Conservation (phyloP, 2,329 filamentous ascomycete genomes). For the Exutisphaerella laricina region DNA sequence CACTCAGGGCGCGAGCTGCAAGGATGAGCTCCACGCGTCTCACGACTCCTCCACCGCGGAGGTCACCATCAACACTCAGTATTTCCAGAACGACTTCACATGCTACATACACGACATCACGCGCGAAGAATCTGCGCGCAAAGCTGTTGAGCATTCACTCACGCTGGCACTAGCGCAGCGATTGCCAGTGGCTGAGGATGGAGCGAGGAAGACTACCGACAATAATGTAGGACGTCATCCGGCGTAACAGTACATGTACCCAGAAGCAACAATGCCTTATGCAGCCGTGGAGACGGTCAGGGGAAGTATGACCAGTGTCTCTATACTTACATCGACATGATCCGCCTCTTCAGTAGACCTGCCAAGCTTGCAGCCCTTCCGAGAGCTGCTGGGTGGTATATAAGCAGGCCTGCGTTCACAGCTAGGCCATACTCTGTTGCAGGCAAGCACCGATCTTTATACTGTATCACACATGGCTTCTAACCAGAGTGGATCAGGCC, state of each 20-base stretch:
- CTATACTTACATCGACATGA: conserved; percentile 1
- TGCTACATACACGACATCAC: no score
- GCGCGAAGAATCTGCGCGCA: no score
- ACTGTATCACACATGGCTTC: background rate
- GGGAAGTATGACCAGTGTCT: background rate
- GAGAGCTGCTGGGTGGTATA: conserved; percentile 1
- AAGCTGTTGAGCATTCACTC: no score
- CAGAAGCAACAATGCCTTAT: background rate
- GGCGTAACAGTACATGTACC: background rate
- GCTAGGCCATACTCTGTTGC: background rate
- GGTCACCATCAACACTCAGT: background rate
- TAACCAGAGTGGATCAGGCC: conserved; percentile 4
- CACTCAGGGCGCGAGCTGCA: background rate
- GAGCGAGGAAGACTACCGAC: no score
- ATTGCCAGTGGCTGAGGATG: no score
- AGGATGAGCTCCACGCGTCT: background rate
- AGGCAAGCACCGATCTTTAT: background rate
- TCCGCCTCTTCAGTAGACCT: background rate
- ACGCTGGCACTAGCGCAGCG: no score
- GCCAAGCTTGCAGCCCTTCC: background rate
- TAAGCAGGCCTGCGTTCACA: background rate
- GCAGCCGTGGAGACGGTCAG: background rate
- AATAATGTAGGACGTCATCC: background rate
- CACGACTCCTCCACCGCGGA: background rate
- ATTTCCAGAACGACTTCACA: no score